Conservation (phyloP, 805 yeast species). For the Saccharomyces jurei region DNA sequence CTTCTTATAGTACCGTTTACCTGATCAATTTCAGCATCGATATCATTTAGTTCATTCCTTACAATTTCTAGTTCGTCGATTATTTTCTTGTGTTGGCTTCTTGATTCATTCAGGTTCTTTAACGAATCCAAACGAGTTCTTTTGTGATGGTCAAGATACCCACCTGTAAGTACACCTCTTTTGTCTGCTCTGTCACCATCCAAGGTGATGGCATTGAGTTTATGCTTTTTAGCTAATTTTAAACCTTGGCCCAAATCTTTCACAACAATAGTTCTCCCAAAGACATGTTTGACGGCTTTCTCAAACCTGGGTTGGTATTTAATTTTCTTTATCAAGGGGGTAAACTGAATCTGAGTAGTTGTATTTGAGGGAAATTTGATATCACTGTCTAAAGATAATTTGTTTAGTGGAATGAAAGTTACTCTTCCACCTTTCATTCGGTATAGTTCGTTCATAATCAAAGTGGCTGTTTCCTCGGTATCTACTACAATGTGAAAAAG, state of each 20-base stretch:
- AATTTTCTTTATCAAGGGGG: constrained; percentile 72
- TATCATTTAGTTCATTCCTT: constrained; percentile 33
- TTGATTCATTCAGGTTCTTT: constrained; percentile 46
- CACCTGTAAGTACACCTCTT: constrained; percentile 82
- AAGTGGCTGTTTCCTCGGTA: constrained; percentile 72
- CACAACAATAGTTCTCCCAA: constrained; percentile 75
- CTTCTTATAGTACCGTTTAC: constrained; percentile 39
- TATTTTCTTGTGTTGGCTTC: constrained; percentile 12
- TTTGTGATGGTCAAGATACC: constrained; percentile 59
- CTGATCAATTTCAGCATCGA: constrained; percentile 47
- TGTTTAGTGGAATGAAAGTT: constrained; percentile 83
- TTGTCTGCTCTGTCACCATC: constrained; percentile 88
- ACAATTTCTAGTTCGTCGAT: constrained; percentile 37
- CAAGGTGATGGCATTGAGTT: constrained; percentile 71
- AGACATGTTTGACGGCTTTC: constrained; percentile 69
- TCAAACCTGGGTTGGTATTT: constrained; percentile 49
- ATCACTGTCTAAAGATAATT: constrained; percentile 38
- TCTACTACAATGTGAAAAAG: constrained; percentile 87
- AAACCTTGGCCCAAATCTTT: constrained; percentile 60
- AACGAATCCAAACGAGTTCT: constrained; percentile 65
- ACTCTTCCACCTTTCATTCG: constrained; percentile 72
- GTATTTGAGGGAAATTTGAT: constrained; percentile 53
- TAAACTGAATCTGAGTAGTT: constrained; percentile 34
- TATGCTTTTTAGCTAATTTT: constrained; percentile 51
- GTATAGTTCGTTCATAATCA: constrained; percentile 66